Evolutionary conservation across 495 filamentous ascomycete genomes (phyloP).

Genomic region (Darksidea phi): DNA sequence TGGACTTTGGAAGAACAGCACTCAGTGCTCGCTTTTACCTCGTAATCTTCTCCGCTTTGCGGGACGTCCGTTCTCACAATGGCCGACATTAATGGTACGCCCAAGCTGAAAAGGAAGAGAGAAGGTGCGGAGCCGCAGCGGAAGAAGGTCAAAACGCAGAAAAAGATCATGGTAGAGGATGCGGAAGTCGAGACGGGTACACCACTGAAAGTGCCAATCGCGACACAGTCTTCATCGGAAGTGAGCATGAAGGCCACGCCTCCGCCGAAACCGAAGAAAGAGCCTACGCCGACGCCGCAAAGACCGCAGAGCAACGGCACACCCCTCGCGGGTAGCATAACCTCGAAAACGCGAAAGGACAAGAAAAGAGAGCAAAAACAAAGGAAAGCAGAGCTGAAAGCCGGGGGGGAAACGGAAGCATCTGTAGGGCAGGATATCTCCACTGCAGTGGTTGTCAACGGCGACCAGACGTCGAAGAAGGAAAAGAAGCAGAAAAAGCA

Average conservation of each 20-base stretch:
- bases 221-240: not conserved
- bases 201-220: not conserved
- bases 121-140: slow-evolving; percentile 15
- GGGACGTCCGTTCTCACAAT: not conserved
- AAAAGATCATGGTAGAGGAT: slow-evolving; percentile 24
- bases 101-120: slow-evolving; percentile 34
- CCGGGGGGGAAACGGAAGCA: not conserved
- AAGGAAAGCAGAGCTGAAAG: slow-evolving; percentile 5
- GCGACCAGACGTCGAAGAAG: slow-evolving; percentile 7
- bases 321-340: not conserved
- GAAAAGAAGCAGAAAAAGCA: slow-evolving; percentile 17
- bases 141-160: slow-evolving; percentile 28
- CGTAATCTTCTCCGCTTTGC: not conserved
- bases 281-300: too few species aligned
- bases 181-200: not conserved
- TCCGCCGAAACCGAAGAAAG: too few species aligned
- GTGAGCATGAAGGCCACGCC: not conserved
- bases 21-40: not conserved
- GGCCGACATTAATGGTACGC: slow-evolving; percentile 5
- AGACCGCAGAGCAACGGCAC: not conserved
- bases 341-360: not conserved
- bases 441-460: not conserved
- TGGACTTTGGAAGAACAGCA: not conserved
- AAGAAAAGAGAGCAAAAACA: slow-evolving; percentile 1
- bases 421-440: not conserved